These are phyloP conservation scores for Persicaria tinctoria DNA, from an alignment of 148 eudicot species.

Conservation along the genomic window DNA sequence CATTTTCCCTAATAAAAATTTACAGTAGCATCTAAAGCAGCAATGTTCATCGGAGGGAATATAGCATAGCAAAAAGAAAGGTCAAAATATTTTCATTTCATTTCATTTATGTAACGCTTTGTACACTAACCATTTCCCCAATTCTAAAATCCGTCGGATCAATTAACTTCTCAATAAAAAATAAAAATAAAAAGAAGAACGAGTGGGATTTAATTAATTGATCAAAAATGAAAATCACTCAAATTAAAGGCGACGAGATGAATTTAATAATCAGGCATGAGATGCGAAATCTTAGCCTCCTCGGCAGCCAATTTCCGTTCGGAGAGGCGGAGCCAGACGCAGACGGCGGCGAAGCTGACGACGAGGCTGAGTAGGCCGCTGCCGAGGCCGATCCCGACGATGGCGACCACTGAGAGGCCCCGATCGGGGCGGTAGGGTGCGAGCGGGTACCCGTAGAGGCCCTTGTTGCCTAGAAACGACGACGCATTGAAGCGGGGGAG, in stretches of 20 bases:
- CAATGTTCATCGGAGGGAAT: no score
- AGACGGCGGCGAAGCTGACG: conserved; percentile 54
- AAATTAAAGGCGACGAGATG: no score
- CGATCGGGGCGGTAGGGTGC: conserved; percentile 17
- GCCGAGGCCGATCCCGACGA: conserved; percentile 68
- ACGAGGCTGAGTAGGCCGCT: conserved; percentile 66
- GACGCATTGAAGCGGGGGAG: conserved; percentile 47
- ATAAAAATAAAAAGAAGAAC: background rate
- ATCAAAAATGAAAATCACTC: no score
- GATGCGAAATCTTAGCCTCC: conserved; percentile 20
- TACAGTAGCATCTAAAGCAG: no score
- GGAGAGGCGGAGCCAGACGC: conserved; percentile 59
- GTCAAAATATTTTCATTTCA: background rate
- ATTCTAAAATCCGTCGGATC: background rate
- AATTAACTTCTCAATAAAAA: background rate
- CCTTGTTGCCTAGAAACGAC: conserved; percentile 52
- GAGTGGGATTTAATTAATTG: background rate
- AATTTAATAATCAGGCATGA: conserved; percentile 6
- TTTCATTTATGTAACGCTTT: background rate
- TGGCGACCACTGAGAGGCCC: conserved; percentile 48
- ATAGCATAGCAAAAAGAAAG: background rate
- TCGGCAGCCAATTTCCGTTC: conserved; percentile 35
- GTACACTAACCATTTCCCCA: background rate
- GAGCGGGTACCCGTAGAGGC: conserved; percentile 55
- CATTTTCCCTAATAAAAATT: no score